Percentiles rank a stretch among this genome's conserved stretches.
Evolutionary conservation across 768 basidiomycete species (phyloP).

Genomic region (Leccinum boreale): DNA sequence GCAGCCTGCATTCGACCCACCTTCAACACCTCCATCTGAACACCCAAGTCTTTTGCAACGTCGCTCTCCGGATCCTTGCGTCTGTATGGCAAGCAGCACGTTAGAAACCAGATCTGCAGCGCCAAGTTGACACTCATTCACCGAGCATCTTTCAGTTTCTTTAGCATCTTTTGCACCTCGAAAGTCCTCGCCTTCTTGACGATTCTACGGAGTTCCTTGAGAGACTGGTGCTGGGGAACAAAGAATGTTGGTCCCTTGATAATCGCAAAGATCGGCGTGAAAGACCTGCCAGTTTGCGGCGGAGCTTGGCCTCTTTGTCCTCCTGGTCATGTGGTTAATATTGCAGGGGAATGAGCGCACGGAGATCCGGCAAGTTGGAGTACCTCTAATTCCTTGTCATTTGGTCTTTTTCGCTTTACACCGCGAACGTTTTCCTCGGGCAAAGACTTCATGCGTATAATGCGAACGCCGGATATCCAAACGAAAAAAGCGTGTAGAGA

Average conservation of each 20-base stretch:
- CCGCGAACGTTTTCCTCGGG: constrained; percentile 16
- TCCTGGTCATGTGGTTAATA: constrained; percentile 26
- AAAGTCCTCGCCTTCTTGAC: constrained; percentile 80
- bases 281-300: constrained; percentile 54
- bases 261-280: constrained; percentile 6
- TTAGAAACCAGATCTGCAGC: background rate
- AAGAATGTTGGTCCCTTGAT: constrained; percentile 8
- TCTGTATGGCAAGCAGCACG: constrained; percentile 18
- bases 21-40: constrained; percentile 62
- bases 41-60: constrained; percentile 50
- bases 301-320: constrained; percentile 42
- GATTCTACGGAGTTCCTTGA: constrained; percentile 69
- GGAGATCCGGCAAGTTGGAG: background rate
- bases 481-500: too few species aligned
- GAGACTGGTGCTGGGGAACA: constrained; percentile 61
- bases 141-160: constrained; percentile 72
- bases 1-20: constrained; percentile 35
- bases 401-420: constrained; percentile 45
- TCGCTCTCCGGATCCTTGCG: constrained; percentile 36
- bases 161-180: constrained; percentile 80
- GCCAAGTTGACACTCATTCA: constrained; percentile 28
- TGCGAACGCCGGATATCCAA: too few species aligned
- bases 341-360: background rate
- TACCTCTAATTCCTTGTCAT: constrained; percentile 34
- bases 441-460: background rate